phyloP scores from a whole-genome alignment of 2,329 filamentous ascomycete species.

The Botrytis pseudocinerea region DNA sequence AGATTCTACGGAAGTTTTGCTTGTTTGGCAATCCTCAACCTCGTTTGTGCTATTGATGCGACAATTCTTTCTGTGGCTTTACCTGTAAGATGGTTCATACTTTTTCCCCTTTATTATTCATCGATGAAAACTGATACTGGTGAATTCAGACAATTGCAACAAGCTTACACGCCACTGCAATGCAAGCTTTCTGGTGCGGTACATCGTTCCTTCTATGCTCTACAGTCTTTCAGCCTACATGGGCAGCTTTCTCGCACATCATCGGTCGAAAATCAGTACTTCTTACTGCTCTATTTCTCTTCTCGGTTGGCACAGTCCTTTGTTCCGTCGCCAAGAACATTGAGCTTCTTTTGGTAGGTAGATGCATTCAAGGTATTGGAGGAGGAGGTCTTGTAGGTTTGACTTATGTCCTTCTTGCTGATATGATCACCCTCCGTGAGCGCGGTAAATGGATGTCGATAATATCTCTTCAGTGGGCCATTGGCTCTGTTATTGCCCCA shows the following conservation, averaged over 20 bases:
- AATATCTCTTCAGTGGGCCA: slow-evolving; percentile 34
- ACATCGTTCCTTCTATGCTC: slow-evolving; percentile 65
- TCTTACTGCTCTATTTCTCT: slow-evolving; percentile 31
- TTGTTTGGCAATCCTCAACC: slow-evolving; percentile 36
- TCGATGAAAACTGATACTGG: slow-evolving; percentile 1
- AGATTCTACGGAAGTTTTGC: slow-evolving; percentile 33
- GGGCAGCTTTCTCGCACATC: slow-evolving; percentile 35
- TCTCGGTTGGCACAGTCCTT: slow-evolving; percentile 38
- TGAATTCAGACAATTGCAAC: slow-evolving; percentile 52
- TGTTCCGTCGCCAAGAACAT: slow-evolving; percentile 38
- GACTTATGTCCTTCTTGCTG: slow-evolving; percentile 47
- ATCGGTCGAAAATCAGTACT: slow-evolving; percentile 33
- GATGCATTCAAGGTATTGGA: slow-evolving; percentile 50
- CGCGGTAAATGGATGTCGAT: slow-evolving; percentile 43
- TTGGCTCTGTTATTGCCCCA: slow-evolving; percentile 40
- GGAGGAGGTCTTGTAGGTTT: slow-evolving; percentile 51
- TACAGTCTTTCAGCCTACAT: slow-evolving; percentile 57
- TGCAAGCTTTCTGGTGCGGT: slow-evolving; percentile 68
- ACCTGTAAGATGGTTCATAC: slow-evolving; percentile 29
- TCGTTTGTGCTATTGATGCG: slow-evolving; percentile 65
- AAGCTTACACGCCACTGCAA: slow-evolving; percentile 51
- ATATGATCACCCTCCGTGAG: slow-evolving; percentile 47
- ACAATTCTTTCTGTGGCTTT: slow-evolving; percentile 51
- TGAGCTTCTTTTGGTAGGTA: slow-evolving; percentile 39
- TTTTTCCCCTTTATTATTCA: slow-evolving; percentile 7